Conservation (phyloP, 139 green algal species). For the Ettlia oleoabundans region DNA sequence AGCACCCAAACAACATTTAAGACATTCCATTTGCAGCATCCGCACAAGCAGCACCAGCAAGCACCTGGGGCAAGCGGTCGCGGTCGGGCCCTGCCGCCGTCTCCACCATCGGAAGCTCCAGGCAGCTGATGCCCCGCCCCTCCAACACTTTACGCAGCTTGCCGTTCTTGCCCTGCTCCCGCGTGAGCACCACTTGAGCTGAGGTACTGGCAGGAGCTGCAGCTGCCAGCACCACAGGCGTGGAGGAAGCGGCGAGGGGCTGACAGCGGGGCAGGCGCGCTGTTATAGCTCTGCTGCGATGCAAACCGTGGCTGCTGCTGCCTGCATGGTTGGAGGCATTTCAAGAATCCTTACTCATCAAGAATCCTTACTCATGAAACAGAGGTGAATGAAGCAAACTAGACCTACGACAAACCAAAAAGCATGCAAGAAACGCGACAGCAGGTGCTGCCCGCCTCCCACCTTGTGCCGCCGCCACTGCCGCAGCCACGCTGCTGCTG, state of each 20-base stretch:
- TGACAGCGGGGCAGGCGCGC: not conserved
- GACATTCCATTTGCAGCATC: no score
- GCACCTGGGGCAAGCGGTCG: slow-evolving; percentile 46
- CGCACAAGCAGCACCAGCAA: no score
- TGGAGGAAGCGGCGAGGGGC: not conserved
- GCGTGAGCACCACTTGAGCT: slow-evolving; percentile 83
- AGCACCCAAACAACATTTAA: no score
- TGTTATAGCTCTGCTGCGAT: no score
- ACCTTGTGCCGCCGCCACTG: not conserved
- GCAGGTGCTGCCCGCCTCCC: no score
- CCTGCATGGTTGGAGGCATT: no score
- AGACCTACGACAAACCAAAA: no score
- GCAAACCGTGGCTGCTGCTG: not conserved
- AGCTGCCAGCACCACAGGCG: not conserved
- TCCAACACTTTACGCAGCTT: slow-evolving; percentile 65
- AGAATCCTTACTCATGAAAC: no score
- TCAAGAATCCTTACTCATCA: no score
- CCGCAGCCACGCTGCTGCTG: not conserved
- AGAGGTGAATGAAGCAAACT: no score
- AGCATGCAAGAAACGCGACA: no score
- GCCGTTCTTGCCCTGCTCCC: slow-evolving; percentile 89
- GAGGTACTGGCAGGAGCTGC: not conserved
- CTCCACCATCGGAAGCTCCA: slow-evolving; percentile 88
- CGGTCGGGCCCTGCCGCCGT: slow-evolving; percentile 75
- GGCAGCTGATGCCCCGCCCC: slow-evolving; percentile 48